phyloP scores from a whole-genome alignment of 1,284 basidiomycete genomes.

The Trametes versicolor region DNA sequence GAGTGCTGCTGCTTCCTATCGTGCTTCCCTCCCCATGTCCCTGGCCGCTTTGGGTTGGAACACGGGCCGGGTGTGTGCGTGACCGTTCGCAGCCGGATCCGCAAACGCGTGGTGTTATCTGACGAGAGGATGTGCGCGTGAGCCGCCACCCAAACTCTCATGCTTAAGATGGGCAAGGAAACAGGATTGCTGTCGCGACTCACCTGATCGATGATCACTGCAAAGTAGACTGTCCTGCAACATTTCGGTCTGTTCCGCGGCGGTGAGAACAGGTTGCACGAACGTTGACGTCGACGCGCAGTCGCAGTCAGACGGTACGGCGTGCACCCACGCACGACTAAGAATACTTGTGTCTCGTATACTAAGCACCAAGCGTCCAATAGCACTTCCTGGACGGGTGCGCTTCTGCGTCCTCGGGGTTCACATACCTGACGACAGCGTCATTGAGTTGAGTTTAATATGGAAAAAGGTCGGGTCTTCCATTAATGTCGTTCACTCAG shows the following conservation, averaged over 20 bases:
- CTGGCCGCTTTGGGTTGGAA: neutral
- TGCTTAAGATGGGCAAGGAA: neutral
- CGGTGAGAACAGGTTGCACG: neutral
- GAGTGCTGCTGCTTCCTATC: slow-evolving; percentile 3
- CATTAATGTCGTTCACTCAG: neutral
- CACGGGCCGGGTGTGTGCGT: slow-evolving; percentile 10
- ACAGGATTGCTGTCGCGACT: neutral
- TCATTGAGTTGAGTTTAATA: slow-evolving; percentile 7
- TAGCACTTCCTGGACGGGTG: neutral
- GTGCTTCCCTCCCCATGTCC: slow-evolving; percentile 7
- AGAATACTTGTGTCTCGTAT: neutral
- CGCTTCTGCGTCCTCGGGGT: slow-evolving; percentile 1
- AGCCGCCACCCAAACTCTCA: neutral
- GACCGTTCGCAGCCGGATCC: slow-evolving; percentile 16
- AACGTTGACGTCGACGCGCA: neutral
- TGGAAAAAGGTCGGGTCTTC: neutral
- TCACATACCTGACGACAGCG: neutral
- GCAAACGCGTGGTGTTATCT: neutral
- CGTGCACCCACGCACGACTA: slow-evolving; percentile 1
- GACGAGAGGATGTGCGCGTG: neutral
- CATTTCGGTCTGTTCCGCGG: neutral
- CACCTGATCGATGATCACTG: neutral
- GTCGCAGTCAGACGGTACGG: neutral
- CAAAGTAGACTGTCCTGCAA: neutral
- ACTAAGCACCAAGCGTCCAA: neutral